These are phyloP conservation scores for Xerocomellus intermedius DNA, from an alignment of 768 basidiomycete species.

Conservation along the genomic window DNA sequence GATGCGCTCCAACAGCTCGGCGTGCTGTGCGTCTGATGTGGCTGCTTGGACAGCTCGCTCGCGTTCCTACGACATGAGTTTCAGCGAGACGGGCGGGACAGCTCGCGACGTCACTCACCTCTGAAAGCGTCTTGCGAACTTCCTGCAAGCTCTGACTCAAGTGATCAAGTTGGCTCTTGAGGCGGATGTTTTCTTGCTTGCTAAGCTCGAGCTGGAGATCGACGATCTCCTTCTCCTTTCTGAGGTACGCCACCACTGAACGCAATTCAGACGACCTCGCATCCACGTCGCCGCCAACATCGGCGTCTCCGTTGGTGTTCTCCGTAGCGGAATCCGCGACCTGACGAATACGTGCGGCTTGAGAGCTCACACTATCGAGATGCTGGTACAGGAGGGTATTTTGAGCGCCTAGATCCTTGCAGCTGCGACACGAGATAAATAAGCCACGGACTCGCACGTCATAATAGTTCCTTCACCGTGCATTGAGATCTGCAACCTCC, in stretches of 20 bases:
- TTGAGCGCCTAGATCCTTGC: constrained; percentile 71
- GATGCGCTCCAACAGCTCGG: constrained; percentile 81
- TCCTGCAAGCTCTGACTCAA: constrained; percentile 69
- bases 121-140: constrained; percentile 63
- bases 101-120: constrained; percentile 43
- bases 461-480: constrained; percentile 47
- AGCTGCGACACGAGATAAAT: constrained; percentile 39
- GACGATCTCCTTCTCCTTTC: constrained; percentile 90
- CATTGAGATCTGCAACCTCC: constrained; percentile 69
- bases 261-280: constrained; percentile 70
- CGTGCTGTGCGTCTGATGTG: constrained; percentile 74
- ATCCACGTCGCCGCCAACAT: constrained; percentile 51
- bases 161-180: constrained; percentile 76
- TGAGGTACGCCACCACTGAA: constrained; percentile 75
- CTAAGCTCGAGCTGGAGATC: constrained; percentile 83
- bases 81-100: background rate
- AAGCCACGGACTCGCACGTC: background rate
- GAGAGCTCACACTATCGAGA: constrained; percentile 78
- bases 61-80: constrained; percentile 56
- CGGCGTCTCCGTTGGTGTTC: constrained; percentile 41
- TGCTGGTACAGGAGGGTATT: constrained; percentile 79
- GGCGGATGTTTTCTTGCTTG: constrained; percentile 69
- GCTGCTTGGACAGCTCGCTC: constrained; percentile 71
- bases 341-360: constrained; percentile 77
- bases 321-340: constrained; percentile 55